Evolutionary conservation across 495 filamentous ascomycete genomes (phyloP), one percentile per base, ranked within the genome.

Genomic region (Penicillium atrosanguineum): DNA sequence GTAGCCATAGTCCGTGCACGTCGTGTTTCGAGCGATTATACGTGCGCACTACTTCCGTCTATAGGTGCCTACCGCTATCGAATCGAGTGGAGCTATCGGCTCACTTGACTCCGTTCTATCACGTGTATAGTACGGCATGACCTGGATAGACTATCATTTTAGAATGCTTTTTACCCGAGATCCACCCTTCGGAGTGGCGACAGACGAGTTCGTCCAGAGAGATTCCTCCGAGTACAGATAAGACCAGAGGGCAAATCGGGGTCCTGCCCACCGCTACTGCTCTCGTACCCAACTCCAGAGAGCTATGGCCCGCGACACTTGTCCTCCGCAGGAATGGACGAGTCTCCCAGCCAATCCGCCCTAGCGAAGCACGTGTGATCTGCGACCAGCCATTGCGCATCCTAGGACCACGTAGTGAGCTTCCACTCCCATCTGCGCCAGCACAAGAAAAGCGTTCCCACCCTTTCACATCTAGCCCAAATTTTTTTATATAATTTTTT

Each of bases 281-380:
- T 23, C 23, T 23, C 5, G 28, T 34, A 34, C 31, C 31, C 31
- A 34, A 34, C 11, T 34, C 31, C 2, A 12, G 28, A 34, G 31
- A 34, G 31, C 31, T 14, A 34, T 34, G 31, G 31, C 31, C 11
- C 14, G 14, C 31, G 12, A 34, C 31, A 34, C 31, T 34, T 34
- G 31, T 34, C 31, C 31, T 1, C 31, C 11, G 31, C 31, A 14
- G 31, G 31, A 57, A 49, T 46, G 46, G 55, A 54, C 47, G 44
- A 58, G 50, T 61, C 55, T 48, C 15, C 45, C 39, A 34, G 48
- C 53, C 44, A 44, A 56, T 56, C n/a, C 50, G 39, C 37, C 18
- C 37, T 18, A 57, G 19, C 36, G 25, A 36, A 42, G 48, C 37
- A 47, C 41, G 41, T 40, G 50, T 59, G 51, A 55, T 59, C 46